A percentile compares a stretch with the other conserved stretches of the same genome.
Conservation (phyloP, 2,329 filamentous ascomycete species). For the Pestalotiopsis sp. region DNA sequence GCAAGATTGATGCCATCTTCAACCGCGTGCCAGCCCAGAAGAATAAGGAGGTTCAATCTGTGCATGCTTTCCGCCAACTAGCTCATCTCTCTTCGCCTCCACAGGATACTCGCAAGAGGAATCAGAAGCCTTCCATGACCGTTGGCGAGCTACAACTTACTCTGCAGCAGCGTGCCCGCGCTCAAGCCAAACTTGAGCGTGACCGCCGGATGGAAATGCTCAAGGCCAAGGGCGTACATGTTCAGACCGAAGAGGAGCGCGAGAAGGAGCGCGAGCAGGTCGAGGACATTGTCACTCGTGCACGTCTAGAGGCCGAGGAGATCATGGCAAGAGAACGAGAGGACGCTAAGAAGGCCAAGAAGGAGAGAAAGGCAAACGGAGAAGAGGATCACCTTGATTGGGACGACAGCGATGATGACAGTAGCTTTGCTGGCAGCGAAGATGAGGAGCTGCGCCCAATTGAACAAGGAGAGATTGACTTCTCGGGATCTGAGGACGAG, state of each 20-base stretch:
- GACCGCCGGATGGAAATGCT: slow-evolving; percentile 78
- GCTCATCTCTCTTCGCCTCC: slow-evolving; percentile 71
- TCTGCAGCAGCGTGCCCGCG: slow-evolving; percentile 72
- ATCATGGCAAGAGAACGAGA: slow-evolving; percentile 79
- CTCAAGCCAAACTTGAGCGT: slow-evolving; percentile 79
- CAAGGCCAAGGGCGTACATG: slow-evolving; percentile 75
- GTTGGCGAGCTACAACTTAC: slow-evolving; percentile 68
- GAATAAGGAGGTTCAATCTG: slow-evolving; percentile 63
- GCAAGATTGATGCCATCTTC: slow-evolving; percentile 66
- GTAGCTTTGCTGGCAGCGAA: slow-evolving; percentile 39
- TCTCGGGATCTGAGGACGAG: slow-evolving; percentile 40
- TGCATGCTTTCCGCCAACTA: slow-evolving; percentile 72
- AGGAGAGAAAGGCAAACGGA: slow-evolving; percentile 43
- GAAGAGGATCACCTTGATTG: slow-evolving; percentile 55
- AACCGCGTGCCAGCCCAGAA: slow-evolving; percentile 68
- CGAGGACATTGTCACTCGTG: slow-evolving; percentile 86
- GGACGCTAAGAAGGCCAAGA: slow-evolving; percentile 67
- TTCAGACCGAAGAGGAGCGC: slow-evolving; percentile 86
- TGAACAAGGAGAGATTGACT: slow-evolving; percentile 38
- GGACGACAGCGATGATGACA: slow-evolving; percentile 59
- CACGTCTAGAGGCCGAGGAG: slow-evolving; percentile 77
- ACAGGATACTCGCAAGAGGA: slow-evolving; percentile 49
- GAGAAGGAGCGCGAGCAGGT: slow-evolving; percentile 81
- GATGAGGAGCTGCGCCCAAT: slow-evolving; percentile 48
- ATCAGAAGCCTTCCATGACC: slow-evolving; percentile 63